Base-by-base conservation (phyloP, 2,329 filamentous ascomycete genomes). In the Ophiostoma sp. region DNA sequence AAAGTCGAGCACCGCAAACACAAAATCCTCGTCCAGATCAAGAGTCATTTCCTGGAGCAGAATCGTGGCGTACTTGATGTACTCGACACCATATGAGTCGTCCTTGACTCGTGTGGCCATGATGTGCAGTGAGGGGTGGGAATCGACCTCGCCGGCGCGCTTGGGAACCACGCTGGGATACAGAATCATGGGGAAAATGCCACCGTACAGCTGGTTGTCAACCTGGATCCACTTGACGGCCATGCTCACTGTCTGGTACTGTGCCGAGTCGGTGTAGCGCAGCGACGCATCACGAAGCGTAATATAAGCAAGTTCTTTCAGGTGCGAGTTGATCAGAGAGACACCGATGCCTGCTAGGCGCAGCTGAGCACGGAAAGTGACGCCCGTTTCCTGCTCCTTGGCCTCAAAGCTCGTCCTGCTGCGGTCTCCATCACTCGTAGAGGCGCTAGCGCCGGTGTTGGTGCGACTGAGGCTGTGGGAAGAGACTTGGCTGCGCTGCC, bases 161-260 rank as follows among this genome's bases (percentile, higher is more conserved):
- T 98, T 98, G 0, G 95, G 94, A 16, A 99, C 95, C 9, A 99
- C 95, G 78, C 93, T 97, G 5, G 95, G 95, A 76, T 99, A 99
- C 69, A 99, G 83, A 42, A 99, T 87, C 80, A 99, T 96, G 0
- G 95, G 95, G 83, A 99, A 99, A 73, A 99, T 93, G 40, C 96
- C 95, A 41, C 96, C 96, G 75, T 99, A 99, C 14, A 99, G 86
- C 78, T 99, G 95, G 74, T 99, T 99, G 79, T 99, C 95, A 73
- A 99, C 91, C 78, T 99, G 95, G 41, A 99, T 95, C 96, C 96
- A 99, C 78, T 99, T 98, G 76, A 98, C 89, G 0, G 92, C 91
- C 66, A 95, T 82, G 64, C 92, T 94, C 71, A 97, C 79, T 0
- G 93, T 98, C 78, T 99, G 95, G 75, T 97, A 97, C 16, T 97